These are phyloP conservation scores for Capronia americana DNA, from an alignment of 2,329 filamentous ascomycete genomes.

Conservation along the genomic window DNA sequence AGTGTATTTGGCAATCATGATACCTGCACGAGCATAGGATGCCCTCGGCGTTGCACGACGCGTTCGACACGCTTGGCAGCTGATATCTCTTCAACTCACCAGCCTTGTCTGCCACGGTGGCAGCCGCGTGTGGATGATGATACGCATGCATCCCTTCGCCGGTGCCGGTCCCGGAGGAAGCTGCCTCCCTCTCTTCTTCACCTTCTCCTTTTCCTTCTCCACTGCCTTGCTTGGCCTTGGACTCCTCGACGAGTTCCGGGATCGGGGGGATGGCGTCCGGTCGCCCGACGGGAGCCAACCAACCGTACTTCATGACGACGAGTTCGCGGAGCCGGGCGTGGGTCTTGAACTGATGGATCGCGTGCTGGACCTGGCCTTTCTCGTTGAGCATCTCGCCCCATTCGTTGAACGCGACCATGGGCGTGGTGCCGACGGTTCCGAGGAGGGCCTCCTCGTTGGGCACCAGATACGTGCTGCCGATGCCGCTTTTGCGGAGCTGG, in stretches of 20 bases:
- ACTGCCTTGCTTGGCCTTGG: neutral
- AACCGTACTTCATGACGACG: conserved; percentile 19
- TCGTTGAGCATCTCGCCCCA: conserved; percentile 26
- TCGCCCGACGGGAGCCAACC: conserved; percentile 12
- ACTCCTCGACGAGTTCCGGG: conserved; percentile 7
- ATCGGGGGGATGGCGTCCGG: conserved; percentile 4
- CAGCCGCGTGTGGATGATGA: neutral
- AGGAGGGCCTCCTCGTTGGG: conserved; percentile 22
- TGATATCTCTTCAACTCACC: neutral
- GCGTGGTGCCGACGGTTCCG: conserved; percentile 19
- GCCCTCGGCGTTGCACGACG: neutral
- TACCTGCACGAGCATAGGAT: neutral
- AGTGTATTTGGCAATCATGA: conserved; percentile 1
- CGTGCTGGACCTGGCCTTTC: conserved; percentile 19
- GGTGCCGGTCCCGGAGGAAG: no score
- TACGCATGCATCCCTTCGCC: neutral
- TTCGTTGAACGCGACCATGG: conserved; percentile 23
- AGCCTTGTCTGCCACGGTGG: neutral
- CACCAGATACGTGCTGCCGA: conserved; percentile 9
- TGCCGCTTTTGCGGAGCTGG: neutral
- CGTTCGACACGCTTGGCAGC: neutral
- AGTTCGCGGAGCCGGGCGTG: conserved; percentile 13
- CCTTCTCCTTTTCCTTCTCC: neutral
- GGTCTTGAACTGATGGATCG: conserved; percentile 22
- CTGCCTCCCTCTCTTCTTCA: neutral